Base-by-base conservation (phyloP, 352 stramenopile species). In the Phytopythium cucurbitacearum region DNA sequence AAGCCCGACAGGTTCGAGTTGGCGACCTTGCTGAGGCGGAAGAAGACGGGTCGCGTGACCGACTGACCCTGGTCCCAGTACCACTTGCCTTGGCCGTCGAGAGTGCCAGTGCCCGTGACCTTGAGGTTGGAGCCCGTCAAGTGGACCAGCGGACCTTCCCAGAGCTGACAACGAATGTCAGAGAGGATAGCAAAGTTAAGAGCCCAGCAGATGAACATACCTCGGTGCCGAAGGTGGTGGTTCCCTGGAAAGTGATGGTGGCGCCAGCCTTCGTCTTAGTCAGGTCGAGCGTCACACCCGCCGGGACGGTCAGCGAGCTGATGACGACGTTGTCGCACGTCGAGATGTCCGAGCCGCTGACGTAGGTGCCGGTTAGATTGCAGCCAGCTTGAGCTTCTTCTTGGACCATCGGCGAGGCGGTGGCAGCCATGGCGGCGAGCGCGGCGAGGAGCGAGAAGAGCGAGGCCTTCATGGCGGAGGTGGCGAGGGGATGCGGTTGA, bases 231-330 rank as follows among this genome's bases (percentile, higher is more conserved):
- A 78, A 78, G 11, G 62, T 78, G 12, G 59, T 71, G 4, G 62
- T 75, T 16, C 69, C 69, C 55, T 53, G 34, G 47, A 75, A 73
- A 15, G 57, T 71, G 56, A 79, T 72, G 16, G 54, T 68, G 0
- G 69, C 62, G 15, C 63, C 59, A 2, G 50, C 55, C 44, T 62
- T 51, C 11, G 70, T 45, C 6, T 65, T 59, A 32, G 59, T 69
- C 21, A 79, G 48, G 58, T 71, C 69, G 12, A 79, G 64, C 9
- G 65, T 79, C 13, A 57, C 60, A 39, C 56, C 65, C 4, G 52
- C 52, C 10, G 65, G 62, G 7, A 78, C 62, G 1, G 35, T 63
- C 21, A 78, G 55, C n/a, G 60, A 51, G 32, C 51, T 67, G 51
- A 78, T 71, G 12, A 64, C 41, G 51, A 78, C 60, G 38, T 39